Conservation (phyloP, 768 basidiomycete genomes). For the Tricholoma sp. region DNA sequence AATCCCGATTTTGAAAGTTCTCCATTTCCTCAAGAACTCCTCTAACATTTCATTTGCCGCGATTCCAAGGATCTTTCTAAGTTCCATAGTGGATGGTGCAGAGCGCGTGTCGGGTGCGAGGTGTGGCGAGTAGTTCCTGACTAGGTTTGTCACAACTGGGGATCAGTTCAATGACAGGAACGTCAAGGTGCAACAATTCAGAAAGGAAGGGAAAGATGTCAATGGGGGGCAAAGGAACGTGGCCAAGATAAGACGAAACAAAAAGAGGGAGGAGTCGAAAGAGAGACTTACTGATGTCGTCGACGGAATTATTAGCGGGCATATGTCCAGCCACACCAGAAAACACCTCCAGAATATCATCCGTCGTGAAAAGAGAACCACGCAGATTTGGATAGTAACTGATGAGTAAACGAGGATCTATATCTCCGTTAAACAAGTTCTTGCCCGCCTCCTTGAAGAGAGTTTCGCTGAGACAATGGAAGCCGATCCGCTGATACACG, state of each 20-base stretch:
- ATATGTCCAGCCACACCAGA: conserved; percentile 70
- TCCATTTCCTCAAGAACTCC: conserved; percentile 57
- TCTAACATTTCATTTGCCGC: conserved; percentile 77
- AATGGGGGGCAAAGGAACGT: conserved; percentile 19
- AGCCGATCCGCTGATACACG: conserved; percentile 78
- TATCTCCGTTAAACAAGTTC: conserved; percentile 69
- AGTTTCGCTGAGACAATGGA: conserved; percentile 72
- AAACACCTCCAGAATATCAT: conserved; percentile 64
- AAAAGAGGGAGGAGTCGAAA: conserved; percentile 13
- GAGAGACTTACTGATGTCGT: conserved; percentile 77
- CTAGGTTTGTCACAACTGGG: conserved; percentile 82
- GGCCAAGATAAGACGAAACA: conserved; percentile 6
- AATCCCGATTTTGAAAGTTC: conserved; percentile 32
- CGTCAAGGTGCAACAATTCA: conserved; percentile 23
- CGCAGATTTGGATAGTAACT: conserved; percentile 78
- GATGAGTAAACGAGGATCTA: conserved; percentile 81
- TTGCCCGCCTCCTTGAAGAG: conserved; percentile 80
- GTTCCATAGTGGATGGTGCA: conserved; percentile 66
- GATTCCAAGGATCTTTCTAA: conserved; percentile 54
- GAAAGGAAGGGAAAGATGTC: conserved; percentile 22
- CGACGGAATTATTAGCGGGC: conserved; percentile 62
- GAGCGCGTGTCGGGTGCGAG: conserved; percentile 62
- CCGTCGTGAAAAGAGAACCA: conserved; percentile 50
- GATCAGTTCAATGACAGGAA: conserved; percentile 63
- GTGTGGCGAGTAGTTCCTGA: conserved; percentile 88